Conservation (phyloP, 2,329 filamentous ascomycete genomes). For the Nakataea oryzae region DNA sequence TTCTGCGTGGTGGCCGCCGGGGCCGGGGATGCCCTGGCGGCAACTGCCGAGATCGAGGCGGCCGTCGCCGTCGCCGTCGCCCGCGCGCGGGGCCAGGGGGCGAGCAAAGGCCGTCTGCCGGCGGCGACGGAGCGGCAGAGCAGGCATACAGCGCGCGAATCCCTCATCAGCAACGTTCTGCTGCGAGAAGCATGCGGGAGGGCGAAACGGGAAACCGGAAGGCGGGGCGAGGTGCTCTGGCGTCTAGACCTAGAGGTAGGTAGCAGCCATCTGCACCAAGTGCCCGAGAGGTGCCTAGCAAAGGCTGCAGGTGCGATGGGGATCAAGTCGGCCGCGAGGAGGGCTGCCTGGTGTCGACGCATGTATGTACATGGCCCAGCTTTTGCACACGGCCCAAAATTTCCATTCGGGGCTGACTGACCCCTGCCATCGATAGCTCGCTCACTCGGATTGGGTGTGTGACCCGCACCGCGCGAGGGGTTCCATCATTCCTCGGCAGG, state of each 20-base stretch:
- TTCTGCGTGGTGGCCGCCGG: neutral
- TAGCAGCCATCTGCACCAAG: neutral
- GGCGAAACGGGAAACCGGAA: neutral
- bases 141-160: constrained; percentile 10
- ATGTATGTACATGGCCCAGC: no score
- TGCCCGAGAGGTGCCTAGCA: neutral
- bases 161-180: constrained; percentile 7
- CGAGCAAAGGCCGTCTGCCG: constrained; percentile 1
- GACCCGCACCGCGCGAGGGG: neutral
- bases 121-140: constrained; percentile 8
- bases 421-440: neutral
- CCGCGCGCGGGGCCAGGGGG: neutral
- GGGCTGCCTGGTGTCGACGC: neutral
- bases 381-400: neutral
- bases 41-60: neutral
- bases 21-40: neutral
- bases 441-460: no score
- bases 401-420: neutral
- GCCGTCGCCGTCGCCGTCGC: neutral
- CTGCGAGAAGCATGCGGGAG: neutral
- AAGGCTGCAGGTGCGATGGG: neutral
- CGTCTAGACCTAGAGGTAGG: no score
- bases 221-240: neutral
- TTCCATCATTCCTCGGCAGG: no score
- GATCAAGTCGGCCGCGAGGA: neutral